phyloP scores from a whole-genome alignment of 345 rosid species.

The Eucalyptus cladocalyx region DNA sequence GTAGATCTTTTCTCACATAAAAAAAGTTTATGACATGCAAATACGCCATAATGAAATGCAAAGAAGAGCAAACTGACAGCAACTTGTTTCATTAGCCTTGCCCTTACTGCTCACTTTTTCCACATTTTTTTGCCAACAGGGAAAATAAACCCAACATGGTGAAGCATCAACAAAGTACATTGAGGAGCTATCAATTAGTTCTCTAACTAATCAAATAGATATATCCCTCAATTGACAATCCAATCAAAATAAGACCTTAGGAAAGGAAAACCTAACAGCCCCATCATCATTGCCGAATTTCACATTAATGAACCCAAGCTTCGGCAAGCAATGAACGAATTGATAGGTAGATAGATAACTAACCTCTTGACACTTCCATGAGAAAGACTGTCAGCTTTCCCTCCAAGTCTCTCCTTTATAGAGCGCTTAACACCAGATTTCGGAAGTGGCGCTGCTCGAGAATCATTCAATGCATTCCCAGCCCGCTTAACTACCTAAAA shows the following conservation, averaged over 20 bases:
- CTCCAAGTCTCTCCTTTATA: constrained; percentile 1
- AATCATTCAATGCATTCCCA: neutral
- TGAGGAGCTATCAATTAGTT: neutral
- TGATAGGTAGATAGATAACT: neutral
- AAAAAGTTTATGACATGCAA: neutral
- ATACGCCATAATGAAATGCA: neutral
- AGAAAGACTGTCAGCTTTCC: neutral
- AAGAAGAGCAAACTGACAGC: neutral
- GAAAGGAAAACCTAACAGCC: neutral
- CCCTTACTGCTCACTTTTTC: neutral
- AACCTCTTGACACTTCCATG: constrained; percentile 13
- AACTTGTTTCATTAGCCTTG: neutral
- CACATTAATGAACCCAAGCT: neutral
- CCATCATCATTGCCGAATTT: neutral
- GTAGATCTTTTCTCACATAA: neutral
- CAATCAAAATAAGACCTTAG: neutral
- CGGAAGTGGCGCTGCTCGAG: neutral
- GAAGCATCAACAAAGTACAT: neutral
- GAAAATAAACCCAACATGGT: neutral
- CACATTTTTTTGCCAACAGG: neutral
- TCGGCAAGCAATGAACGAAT: neutral
- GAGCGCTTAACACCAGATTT: constrained; percentile 12
- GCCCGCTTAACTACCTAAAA: constrained; percentile 20
- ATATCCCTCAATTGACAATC: neutral
- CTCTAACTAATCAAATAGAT: neutral